These are phyloP conservation scores for Chaetomium strumarium DNA, from an alignment of 2,329 filamentous ascomycete species.

Conservation along the genomic window DNA sequence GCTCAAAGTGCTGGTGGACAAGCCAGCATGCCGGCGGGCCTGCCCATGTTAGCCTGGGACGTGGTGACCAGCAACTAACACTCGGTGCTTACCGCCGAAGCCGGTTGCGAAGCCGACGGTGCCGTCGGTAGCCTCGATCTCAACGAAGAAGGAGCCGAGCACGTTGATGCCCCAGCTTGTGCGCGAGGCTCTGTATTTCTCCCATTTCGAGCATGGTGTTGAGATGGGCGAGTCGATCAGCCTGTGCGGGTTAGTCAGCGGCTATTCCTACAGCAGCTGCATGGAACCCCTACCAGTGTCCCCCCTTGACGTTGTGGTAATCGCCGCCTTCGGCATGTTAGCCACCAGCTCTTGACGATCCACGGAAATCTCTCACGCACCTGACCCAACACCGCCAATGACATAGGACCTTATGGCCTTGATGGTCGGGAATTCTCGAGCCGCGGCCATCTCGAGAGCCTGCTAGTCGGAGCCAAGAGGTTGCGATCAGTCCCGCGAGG, in stretches of 20 bases:
- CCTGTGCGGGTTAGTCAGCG: constrained; percentile 48
- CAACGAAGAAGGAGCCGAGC: constrained; percentile 83
- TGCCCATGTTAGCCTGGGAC: constrained; percentile 25
- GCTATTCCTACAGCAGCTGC: not conserved
- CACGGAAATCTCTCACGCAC: constrained; percentile 32
- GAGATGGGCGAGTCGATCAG: constrained; percentile 88
- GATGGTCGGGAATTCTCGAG: constrained; percentile 63
- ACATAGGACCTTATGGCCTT: constrained; percentile 69
- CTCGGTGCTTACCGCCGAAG: constrained; percentile 60
- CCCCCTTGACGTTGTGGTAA: constrained; percentile 85
- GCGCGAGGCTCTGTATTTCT: constrained; percentile 78
- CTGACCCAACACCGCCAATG: constrained; percentile 55
- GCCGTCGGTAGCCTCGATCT: constrained; percentile 82
- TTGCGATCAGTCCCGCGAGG: not conserved
- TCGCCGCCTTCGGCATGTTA: constrained; percentile 56
- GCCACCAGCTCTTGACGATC: not conserved
- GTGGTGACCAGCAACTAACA: too few relatives aligned
- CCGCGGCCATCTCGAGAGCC: constrained; percentile 39
- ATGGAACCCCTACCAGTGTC: constrained; percentile 52
- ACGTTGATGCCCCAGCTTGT: constrained; percentile 97
- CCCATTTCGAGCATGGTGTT: constrained; percentile 85
- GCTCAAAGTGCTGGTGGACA: constrained; percentile 85
- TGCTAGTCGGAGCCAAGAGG: not conserved
- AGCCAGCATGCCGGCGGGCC: constrained; percentile 91
- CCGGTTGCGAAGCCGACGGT: constrained; percentile 93